phyloP scores from a whole-genome alignment of 805 yeast species.

The Teunomyces stri region DNA sequence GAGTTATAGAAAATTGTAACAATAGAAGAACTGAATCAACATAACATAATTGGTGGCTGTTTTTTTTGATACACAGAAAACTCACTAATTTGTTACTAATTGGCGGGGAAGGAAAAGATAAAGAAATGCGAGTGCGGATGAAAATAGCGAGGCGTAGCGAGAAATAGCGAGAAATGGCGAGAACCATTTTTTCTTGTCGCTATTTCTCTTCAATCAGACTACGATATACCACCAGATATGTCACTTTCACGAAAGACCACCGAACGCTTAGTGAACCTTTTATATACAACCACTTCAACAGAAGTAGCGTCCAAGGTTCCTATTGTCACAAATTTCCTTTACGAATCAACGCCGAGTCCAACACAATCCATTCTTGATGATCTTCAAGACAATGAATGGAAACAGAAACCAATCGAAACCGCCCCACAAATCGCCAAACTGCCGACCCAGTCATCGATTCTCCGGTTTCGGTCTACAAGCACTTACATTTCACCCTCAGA shows the following conservation, averaged over 20 bases:
- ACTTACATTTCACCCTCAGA: slow-evolving; percentile 39
- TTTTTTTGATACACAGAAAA: neutral
- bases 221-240: neutral
- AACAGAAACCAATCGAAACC: slow-evolving; percentile 22
- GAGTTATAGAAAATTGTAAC: no score
- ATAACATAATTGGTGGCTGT: no score
- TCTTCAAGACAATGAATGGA: slow-evolving; percentile 30
- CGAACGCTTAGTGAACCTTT: slow-evolving; percentile 27
- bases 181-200: no score
- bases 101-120: neutral
- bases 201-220: neutral
- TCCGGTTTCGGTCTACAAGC: slow-evolving; percentile 37
- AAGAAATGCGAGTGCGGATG: no score
- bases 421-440: slow-evolving; percentile 20
- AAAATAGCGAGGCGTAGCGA: no score
- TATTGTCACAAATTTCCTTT: slow-evolving; percentile 24
- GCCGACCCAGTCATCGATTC: slow-evolving; percentile 24
- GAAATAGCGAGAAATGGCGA: no score
- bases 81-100: neutral
- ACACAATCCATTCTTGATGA: slow-evolving; percentile 24
- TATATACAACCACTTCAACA: slow-evolving; percentile 28
- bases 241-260: slow-evolving; percentile 9
- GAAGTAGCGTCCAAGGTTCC: slow-evolving; percentile 29
- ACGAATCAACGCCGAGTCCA: slow-evolving; percentile 8
- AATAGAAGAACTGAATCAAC: no score